Conservation (phyloP, 2,329 filamentous ascomycete genomes). For the Ophiocordyceps camponoti-rufipedis region DNA sequence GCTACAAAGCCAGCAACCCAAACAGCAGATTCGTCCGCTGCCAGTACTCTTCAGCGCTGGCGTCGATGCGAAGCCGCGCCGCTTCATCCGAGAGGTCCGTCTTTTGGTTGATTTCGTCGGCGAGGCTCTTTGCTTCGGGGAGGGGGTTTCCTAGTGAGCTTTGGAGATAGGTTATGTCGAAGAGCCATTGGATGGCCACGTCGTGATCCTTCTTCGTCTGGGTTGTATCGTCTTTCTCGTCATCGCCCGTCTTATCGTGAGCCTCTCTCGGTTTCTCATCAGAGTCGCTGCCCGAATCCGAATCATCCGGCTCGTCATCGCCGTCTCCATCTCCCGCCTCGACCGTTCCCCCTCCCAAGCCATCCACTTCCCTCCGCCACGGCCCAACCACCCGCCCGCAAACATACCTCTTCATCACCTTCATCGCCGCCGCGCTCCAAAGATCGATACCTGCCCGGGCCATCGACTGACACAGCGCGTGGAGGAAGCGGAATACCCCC, state of each 20-base stretch:
- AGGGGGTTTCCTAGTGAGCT: slow-evolving; percentile 11
- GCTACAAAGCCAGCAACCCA: slow-evolving; percentile 39
- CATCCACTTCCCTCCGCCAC: slow-evolving; percentile 27
- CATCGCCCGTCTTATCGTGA: not conserved
- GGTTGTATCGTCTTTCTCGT: not conserved
- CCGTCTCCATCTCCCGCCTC: not conserved
- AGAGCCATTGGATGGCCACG: slow-evolving; percentile 39
- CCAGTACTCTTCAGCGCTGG: slow-evolving; percentile 60
- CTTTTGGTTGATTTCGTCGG: slow-evolving; percentile 23
- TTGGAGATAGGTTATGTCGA: slow-evolving; percentile 36
- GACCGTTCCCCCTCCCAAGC: slow-evolving; percentile 3
- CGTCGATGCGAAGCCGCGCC: slow-evolving; percentile 34
- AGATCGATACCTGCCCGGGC: slow-evolving; percentile 53
- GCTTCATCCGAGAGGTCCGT: slow-evolving; percentile 28
- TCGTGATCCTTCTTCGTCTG: slow-evolving; percentile 16
- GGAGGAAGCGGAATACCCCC: slow-evolving; percentile 52
- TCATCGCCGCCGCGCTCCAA: slow-evolving; percentile 57
- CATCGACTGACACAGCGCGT: slow-evolving; percentile 49
- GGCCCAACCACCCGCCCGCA: slow-evolving; percentile 26
- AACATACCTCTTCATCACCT: slow-evolving; percentile 40
- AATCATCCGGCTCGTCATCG: not conserved
- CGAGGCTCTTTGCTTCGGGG: slow-evolving; percentile 23
- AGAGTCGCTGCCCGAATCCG: too few relatives aligned
- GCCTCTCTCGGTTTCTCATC: not conserved
- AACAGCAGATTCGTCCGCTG: slow-evolving; percentile 69